Conservation (phyloP, 192 early-diverging fungal genomes). For the Fimicolochytrium jonesii region DNA sequence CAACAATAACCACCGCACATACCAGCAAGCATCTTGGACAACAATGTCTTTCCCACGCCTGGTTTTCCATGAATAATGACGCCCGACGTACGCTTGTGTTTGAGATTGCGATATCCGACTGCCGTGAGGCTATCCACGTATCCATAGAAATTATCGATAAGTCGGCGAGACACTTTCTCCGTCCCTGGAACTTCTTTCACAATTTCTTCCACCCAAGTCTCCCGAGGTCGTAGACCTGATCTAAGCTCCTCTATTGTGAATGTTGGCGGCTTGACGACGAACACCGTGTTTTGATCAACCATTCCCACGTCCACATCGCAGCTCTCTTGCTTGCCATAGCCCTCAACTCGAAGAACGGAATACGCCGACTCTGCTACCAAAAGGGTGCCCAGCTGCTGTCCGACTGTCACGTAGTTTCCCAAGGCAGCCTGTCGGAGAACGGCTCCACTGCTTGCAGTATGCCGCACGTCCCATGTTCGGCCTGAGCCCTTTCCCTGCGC, state of each 20-base stretch:
- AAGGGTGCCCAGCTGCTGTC: background rate
- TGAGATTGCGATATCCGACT: background rate
- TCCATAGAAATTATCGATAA: background rate
- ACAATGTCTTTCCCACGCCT: constrained; percentile 14
- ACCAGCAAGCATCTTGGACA: constrained; percentile 18
- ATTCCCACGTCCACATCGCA: background rate
- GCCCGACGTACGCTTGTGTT: background rate
- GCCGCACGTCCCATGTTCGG: too few relatives aligned
- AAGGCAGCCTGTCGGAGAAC: background rate
- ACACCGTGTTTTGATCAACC: background rate
- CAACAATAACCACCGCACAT: background rate
- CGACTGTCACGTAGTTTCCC: background rate
- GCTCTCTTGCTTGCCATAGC: background rate
- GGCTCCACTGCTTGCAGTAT: background rate
- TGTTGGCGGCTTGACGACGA: background rate
- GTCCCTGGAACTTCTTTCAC: background rate
- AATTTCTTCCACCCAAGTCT: background rate
- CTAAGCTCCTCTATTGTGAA: too few relatives aligned
- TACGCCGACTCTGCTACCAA: background rate
- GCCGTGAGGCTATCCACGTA: background rate
- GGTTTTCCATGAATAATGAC: constrained; percentile 3
- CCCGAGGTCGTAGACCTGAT: background rate
- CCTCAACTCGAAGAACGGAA: background rate
- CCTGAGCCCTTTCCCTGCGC: background rate
- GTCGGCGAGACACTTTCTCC: background rate